These are phyloP conservation scores for barley (Hordeum vulgare) DNA, from an alignment of 176 grass and related monocot genomes.

Conservation along the genomic window MorexV3_pseudomolecules_assembly NC_058523.1:362807675-362808174, in stretches of 20 bases:
- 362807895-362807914: no score
- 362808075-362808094: background rate
- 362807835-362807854: no score
- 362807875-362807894: no score
- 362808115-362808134: conserved; percentile 32
- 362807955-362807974: background rate
- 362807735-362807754: no score
- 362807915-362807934: background rate
- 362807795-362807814: no score
- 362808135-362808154: conserved; percentile 35
- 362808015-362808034: background rate
- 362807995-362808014: background rate
- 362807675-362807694: no score
- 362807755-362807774: no score
- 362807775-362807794: no score
- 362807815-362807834: no score
- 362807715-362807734: no score
- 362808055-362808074: background rate
- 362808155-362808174: background rate
- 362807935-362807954: background rate
- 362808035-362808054: background rate
- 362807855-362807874: no score
- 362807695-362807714: no score
- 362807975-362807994: background rate
- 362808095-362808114: background rate